Evolutionary conservation across 805 yeast genomes (phyloP), one percentile per base, ranked within the genome.

Genomic region (Saccharomycopsis capsularis): DNA sequence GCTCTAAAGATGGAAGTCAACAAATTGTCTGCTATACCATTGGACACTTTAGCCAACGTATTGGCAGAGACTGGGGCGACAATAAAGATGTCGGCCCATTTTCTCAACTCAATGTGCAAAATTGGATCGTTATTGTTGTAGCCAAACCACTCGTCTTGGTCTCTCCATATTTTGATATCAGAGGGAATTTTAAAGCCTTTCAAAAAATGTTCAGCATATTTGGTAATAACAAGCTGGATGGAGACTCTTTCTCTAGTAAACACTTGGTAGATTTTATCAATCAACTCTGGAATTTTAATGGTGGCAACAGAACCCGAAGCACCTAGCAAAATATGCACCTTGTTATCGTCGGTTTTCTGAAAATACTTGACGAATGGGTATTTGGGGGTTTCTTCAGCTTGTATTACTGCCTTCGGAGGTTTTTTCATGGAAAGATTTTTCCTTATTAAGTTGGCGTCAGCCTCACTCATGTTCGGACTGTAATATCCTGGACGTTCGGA

Each of bases 271-370:
- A 93, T 72, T 63, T 88, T 87, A 60, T 84, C 95, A 55, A 93
- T 87, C 36, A 93, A 88, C 56, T 84, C 65, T 0, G 96, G 96
- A 21, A 93, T 82, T 64, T 93, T 93, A 55, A 93, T 88, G 2
- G 98, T 87, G 3, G 99, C 99, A 3, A 93, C 97, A 1, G 95
- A 85, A 1, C 99, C 99, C 1, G 98, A 87, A 18, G 95, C 95
- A 18, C 95, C 99, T 39, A 93, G 71, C 50, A 93, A 69, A 40
- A 93, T 81, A 64, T 93, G 99, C 49, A 87, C 73, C 60, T 89
- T 90, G 40, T 82, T 85, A 62, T 87, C 95, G 61, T 87, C 93
- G 58, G 81, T 66, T 58, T 79, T 80, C 48, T 78, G 76, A 51
- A 85, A 70, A 61, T 79, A 85, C 55, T 84, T 81, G 27, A 82